phyloP scores from a whole-genome alignment of 139 green algal genomes.

The Micractinium conductrix region DNA sequence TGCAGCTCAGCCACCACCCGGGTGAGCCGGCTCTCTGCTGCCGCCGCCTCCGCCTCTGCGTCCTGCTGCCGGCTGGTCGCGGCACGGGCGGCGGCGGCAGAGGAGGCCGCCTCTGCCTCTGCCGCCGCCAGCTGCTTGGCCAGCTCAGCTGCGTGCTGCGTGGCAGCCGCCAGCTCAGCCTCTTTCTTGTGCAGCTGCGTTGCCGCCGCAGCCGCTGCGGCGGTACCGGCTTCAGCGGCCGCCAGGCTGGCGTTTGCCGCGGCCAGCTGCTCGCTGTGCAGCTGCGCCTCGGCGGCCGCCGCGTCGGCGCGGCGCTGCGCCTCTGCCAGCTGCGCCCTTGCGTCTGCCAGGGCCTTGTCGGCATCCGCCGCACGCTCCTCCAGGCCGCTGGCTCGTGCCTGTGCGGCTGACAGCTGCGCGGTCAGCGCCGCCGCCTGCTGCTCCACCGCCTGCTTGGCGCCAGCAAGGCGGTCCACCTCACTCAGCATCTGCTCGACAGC shows the following conservation, averaged over 20 bases:
- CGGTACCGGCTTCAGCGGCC: background rate
- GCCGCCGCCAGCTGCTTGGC: slow-evolving; percentile 21
- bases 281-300: background rate
- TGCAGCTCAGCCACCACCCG: background rate
- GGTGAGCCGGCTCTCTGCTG: background rate
- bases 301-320: background rate
- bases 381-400: background rate
- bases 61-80: background rate
- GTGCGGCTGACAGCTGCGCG: background rate
- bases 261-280: background rate
- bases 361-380: background rate
- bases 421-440: slow-evolving; percentile 6
- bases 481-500: slow-evolving; percentile 33
- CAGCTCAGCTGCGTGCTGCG: slow-evolving; percentile 1
- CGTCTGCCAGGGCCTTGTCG: background rate
- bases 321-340: background rate
- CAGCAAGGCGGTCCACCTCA: slow-evolving; percentile 31
- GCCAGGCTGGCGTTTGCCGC: background rate
- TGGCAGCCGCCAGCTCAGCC: slow-evolving; percentile 1
- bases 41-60: background rate
- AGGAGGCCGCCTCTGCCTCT: background rate
- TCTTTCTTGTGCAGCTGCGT: background rate
- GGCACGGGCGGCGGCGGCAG: background rate
- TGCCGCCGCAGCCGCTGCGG: background rate
- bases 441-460: slow-evolving; percentile 8